Evolutionary conservation across 1,284 basidiomycete genomes (phyloP), one percentile per base, ranked within the genome.

Genomic region (Ceratobasidium sp.): DNA sequence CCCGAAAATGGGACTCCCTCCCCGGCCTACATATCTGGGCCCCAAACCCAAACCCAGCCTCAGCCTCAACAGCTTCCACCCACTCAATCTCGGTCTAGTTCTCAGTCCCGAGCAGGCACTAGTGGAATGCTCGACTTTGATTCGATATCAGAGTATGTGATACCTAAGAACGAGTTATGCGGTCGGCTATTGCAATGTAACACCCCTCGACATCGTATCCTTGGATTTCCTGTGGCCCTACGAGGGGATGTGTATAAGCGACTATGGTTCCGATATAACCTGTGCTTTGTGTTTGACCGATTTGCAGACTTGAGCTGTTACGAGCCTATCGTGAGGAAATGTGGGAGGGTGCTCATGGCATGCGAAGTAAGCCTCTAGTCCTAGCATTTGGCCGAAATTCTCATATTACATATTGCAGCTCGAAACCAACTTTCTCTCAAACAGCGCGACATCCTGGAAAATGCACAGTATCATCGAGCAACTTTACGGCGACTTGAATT

Each of bases 401-500:
- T 68, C 17, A 55, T n/a, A 29, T 5, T 49, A 15, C 38, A 49
- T 8, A 25, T n/a, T 15, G 27, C 75, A 98, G 93, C 89, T 95
- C 82, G 93, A 97, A 76, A 94, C 92, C 0, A 86, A 84, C 1
- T 96, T 98, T 76, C 82, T 99, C 25, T 96, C 95, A 1, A 87
- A 86, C 5, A 83, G 89, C 0, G 80, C 85, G 55, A 90, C 88
- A 4, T 86, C 89, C 0, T 83, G 85, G 50, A 85, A 89, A 0
- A 87, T 99, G 60, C 87, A 92, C 73, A 87, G 90, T 5, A 91
- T 99, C 68, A 86, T 99, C 34, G 96, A 99, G 78, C 96, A 98
- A 77, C 84, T 99, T 0, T 98, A 95, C 74, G 96, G 98, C 76
- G 97, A 99, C 75, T 81, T 99, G 72, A 98, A 98, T 79, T 95